Evolutionary conservation across 2,329 filamentous ascomycete species (phyloP), one percentile per base, ranked within the genome.

Genomic region (Curvularia sp.): DNA sequence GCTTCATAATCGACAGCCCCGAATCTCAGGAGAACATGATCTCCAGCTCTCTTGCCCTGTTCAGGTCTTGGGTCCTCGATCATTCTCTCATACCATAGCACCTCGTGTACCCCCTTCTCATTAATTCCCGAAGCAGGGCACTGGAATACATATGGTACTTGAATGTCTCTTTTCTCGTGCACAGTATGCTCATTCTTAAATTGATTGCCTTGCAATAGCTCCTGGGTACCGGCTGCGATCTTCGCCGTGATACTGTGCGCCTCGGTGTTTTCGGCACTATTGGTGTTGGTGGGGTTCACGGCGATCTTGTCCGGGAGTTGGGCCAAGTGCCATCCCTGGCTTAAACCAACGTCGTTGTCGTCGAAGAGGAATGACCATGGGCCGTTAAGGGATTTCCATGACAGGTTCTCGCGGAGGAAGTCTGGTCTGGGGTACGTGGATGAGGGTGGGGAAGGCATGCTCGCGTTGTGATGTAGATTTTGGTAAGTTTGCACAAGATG

Each of bases 101-200:
- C 84, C 71, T 89, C 86, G 68, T 90, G 88, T 2, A 86, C 85
- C 49, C 83, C 84, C 53, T 82, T 82, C 32, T 88, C 83, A 59
- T 84, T 80, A 63, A 89, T 84, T 1, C 86, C 86, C 0, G 87
- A 89, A 0, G 87, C 87, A 0, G 83, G 83, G 5, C 83, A 82
- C 70, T 90, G 88, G 66, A 89, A 90, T 1, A 86, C 87, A 63
- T 84, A 90, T 0, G 87, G 87, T 0, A 90, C 86, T 34, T 82
- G 78, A 60, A 90, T 89, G 9, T 80, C 78, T 25, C 80, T 79
- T 68, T 83, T 85, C 12, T 73, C 66, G 57, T 83, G 71, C 12
- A 75, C 76, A 0, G 66, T 61, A 12, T 70, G 60, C 2, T 61
- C 64, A 1, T 67, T 68, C 15, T 81, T 75, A 52, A 62, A 67